Conservation (phyloP, 2,329 filamentous ascomycete species). For the Cladosporium sp. region DNA sequence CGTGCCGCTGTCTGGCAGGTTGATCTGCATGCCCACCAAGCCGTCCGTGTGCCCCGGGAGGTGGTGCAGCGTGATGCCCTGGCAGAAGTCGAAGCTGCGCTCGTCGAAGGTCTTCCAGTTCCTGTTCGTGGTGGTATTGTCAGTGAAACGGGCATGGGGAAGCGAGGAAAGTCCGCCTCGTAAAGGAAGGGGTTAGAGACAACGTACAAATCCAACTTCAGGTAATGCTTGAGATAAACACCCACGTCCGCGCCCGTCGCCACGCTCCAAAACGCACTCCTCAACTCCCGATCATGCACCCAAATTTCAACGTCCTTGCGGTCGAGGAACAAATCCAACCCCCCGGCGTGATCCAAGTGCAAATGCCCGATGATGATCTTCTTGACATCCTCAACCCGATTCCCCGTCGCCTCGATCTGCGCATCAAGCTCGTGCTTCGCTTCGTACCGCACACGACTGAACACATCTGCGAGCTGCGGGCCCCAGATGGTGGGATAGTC, state of each 20-base stretch:
- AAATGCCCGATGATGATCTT: conserved; percentile 41
- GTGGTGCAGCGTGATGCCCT: conserved; percentile 40
- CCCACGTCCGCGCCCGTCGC: conserved; percentile 39
- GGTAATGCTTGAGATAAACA: conserved; percentile 39
- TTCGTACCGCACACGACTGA: conserved; percentile 36
- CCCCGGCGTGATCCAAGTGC: conserved; percentile 40
- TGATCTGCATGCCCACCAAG: conserved; percentile 40
- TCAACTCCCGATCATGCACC: conserved; percentile 38
- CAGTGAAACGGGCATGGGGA: not conserved
- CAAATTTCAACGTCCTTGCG: conserved; percentile 39
- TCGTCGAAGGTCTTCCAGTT: conserved; percentile 42
- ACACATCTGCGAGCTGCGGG: conserved; percentile 36
- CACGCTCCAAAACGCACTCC: conserved; percentile 37
- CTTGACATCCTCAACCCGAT: conserved; percentile 38
- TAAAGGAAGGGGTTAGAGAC: too few species aligned
- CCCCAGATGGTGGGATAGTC: conserved; percentile 41
- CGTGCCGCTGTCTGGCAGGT: conserved; percentile 36
- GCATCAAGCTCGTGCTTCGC: conserved; percentile 37
- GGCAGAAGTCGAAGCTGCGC: conserved; percentile 37
- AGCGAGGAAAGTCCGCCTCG: too few species aligned
- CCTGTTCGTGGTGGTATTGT: conserved; percentile 19
- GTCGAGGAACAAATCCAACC: conserved; percentile 37
- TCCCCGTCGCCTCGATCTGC: conserved; percentile 38
- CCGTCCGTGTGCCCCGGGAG: conserved; percentile 41
- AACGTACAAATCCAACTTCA: conserved; percentile 34